Evolutionary conservation across 129 eudicot genomes (phyloP), one percentile per base, ranked within the genome.

Genomic region (Erigeron canadensis): DNA sequence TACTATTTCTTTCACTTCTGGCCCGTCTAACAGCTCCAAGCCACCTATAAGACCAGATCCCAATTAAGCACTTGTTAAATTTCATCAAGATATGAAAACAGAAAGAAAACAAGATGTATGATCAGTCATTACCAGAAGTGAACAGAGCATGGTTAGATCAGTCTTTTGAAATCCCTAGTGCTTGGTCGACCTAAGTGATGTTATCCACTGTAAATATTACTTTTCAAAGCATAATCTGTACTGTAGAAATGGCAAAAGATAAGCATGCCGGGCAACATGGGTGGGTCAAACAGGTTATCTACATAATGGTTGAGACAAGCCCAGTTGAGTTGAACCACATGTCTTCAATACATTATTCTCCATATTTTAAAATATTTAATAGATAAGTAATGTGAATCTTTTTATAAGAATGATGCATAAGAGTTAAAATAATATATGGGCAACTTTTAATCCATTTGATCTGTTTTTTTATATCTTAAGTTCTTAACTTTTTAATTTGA

Each of bases 101-200:
- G 42, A 41, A 37, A 5, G 5, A 40, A 47, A 65, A 38, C 7
- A 34, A 51, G 4, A 66, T 7, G 19, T 40, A 45, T 19, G 74
- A 40, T 41, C 18, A 62, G 65, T 42, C 6, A 66, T 70, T 87
- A 89, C 97, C 97, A 3, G 90, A 87, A 53, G 74, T 73, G 66
- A 75, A 94, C 65, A 94, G 95, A 70, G 96, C 84, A 77, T 87
- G 98, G 62, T 74, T 81, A 44, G 96, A 87, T 97, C 98, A 94
- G 42, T 84, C 87, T 42, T 88, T 94, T 62, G 98, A 84, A 55
- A 94, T 59, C 54, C 96, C 98, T 45, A 87, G 74, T 8, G 98
- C 96, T 81, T 89, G 95, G 61, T 97, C 96, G 70, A 94, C 89
- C 98, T 93, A 8, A 18, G 41, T 37, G n/a, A 64, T n/a, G 58